A percentile compares a stretch with the other conserved stretches of the same genome.
phyloP scores from a whole-genome alignment of 2,329 filamentous ascomycete genomes.

The Ophiocordyceps camponoti-leonardi region DNA sequence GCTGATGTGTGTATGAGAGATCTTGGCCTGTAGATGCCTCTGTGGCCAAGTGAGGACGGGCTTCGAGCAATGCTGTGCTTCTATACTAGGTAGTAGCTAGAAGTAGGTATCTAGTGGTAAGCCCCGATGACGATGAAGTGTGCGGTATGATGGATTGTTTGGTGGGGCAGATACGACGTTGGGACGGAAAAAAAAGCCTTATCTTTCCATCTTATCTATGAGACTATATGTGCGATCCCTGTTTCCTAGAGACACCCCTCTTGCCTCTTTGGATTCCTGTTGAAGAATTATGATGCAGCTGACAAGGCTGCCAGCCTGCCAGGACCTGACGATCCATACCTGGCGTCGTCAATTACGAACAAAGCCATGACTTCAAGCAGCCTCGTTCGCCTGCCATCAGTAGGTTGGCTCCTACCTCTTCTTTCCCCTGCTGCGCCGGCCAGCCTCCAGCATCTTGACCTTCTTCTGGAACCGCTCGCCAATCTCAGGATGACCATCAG shows the following conservation, averaged over 20 bases:
- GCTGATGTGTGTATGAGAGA: too few species aligned
- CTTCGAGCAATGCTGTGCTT: too few species aligned
- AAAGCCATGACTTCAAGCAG: too few species aligned
- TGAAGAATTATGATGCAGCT: not conserved
- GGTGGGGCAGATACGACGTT: not conserved
- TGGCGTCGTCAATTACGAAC: too few species aligned
- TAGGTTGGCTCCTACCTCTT: slow-evolving; percentile 11
- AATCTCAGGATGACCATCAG: slow-evolving; percentile 50
- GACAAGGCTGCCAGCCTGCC: not conserved
- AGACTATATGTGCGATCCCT: not conserved
- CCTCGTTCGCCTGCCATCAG: too few species aligned
- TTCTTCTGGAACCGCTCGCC: slow-evolving; percentile 62
- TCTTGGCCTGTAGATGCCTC: too few species aligned
- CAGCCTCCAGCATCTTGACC: slow-evolving; percentile 36
- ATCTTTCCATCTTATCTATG: not conserved
- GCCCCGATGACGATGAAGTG: too few species aligned
- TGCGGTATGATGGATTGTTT: not conserved
- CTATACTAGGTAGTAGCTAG: too few species aligned
- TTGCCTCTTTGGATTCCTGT: too few species aligned
- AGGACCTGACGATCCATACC: not conserved
- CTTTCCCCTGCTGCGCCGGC: slow-evolving; percentile 26
- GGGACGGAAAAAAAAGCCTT: not conserved
- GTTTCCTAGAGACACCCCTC: too few species aligned
- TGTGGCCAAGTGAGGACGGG: too few species aligned
- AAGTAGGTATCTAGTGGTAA: too few species aligned